Conservation (phyloP, 257 asterid genomes). For the Solanum pennellii region DNA sequence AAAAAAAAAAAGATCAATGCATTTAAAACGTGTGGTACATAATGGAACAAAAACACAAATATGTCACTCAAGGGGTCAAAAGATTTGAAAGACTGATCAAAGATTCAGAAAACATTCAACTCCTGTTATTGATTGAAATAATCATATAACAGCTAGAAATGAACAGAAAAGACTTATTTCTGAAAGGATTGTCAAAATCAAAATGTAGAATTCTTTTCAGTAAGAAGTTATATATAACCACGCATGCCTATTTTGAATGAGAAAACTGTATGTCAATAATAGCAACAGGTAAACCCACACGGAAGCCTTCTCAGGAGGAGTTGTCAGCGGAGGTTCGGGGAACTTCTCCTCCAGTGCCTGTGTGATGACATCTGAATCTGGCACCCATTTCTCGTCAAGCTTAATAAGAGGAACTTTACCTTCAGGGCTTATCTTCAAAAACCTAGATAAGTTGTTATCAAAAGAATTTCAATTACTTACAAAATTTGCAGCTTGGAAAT, state of each 20-base stretch:
- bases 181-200: background rate
- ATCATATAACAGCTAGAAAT: background rate
- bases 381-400: slow-evolving; percentile 86
- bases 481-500: background rate
- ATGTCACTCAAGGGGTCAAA: background rate
- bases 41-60: background rate
- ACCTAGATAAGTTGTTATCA: slow-evolving; percentile 28
- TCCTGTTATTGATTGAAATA: background rate
- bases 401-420: slow-evolving; percentile 85
- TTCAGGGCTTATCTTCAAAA: slow-evolving; percentile 62
- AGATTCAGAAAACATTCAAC: background rate
- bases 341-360: slow-evolving; percentile 79
- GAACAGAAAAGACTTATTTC: background rate
- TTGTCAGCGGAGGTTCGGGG: slow-evolving; percentile 69
- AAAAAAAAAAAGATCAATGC: background rate
- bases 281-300: slow-evolving; percentile 33
- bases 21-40: background rate
- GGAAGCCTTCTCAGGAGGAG: slow-evolving; percentile 80
- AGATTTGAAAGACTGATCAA: background rate
- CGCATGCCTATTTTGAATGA: background rate
- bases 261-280: background rate
- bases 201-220: background rate
- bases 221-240: background rate
- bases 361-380: slow-evolving; percentile 91
- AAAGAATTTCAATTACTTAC: background rate